A percentile compares a stretch with the other conserved stretches of the same genome.
phyloP scores from a whole-genome alignment of 441 rosid species.

The Metrosideros polymorpha region DNA sequence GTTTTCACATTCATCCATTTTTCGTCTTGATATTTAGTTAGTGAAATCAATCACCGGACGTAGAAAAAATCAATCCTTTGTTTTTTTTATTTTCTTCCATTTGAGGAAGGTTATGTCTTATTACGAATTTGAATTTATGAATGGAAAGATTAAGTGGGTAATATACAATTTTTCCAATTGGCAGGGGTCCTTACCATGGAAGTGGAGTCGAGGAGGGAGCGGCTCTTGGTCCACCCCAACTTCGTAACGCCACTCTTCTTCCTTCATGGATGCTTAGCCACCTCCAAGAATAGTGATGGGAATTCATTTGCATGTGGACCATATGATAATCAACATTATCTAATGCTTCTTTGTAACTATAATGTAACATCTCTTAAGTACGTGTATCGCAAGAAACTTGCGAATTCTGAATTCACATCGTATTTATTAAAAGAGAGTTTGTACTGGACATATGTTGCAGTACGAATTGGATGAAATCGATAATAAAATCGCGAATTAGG shows the following conservation, averaged over 20 bases:
- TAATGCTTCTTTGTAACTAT: not conserved
- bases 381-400: too few relatives aligned
- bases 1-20: too few relatives aligned
- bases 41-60: too few relatives aligned
- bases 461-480: not conserved
- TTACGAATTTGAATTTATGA: not conserved
- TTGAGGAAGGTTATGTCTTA: not conserved
- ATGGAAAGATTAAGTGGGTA: not conserved
- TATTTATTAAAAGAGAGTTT: not conserved
- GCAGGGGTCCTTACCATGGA: not conserved
- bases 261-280: not conserved
- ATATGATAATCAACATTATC: not conserved
- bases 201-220: not conserved
- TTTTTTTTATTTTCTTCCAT: not conserved
- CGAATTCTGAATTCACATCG: too few relatives aligned
- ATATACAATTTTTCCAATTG: not conserved
- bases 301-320: not conserved
- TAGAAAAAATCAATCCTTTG: too few relatives aligned
- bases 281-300: not conserved
- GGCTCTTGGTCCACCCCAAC: not conserved
- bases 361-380: not conserved
- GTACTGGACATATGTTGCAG: not conserved
- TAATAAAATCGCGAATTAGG: not conserved
- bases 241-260: not conserved
- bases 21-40: too few relatives aligned